Percentiles rank a stretch among this genome's conserved stretches.
Evolutionary conservation across 768 basidiomycete species (phyloP).

Genomic region (Russula vinacea): DNA sequence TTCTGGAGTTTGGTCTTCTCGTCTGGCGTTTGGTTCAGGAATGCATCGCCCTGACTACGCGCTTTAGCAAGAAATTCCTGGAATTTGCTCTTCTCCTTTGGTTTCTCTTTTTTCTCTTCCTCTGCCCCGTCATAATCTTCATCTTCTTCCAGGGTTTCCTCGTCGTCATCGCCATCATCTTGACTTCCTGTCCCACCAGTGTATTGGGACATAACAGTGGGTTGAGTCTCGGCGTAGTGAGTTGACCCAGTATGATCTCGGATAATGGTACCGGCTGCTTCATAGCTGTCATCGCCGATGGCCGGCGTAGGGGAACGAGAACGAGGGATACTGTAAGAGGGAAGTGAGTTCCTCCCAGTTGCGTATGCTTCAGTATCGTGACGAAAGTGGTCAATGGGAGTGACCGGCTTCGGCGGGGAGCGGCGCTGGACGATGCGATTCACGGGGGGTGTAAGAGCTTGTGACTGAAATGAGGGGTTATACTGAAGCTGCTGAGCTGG

Average conservation of each 20-base stretch:
- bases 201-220: slow-evolving; percentile 11
- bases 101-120: slow-evolving; percentile 30
- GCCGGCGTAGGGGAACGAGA: slow-evolving; percentile 78
- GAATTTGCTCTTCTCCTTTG: slow-evolving; percentile 20
- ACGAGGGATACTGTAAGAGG: slow-evolving; percentile 50
- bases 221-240: slow-evolving; percentile 12
- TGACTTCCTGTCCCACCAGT: slow-evolving; percentile 8
- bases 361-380: slow-evolving; percentile 68
- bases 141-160: slow-evolving; percentile 20
- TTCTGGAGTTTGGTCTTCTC: slow-evolving; percentile 27
- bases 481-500: slow-evolving; percentile 10
- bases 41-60: slow-evolving; percentile 10
- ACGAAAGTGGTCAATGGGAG: slow-evolving; percentile 55
- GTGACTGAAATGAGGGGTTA: slow-evolving; percentile 10
- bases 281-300: slow-evolving; percentile 69
- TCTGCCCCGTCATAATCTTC: slow-evolving; percentile 28
- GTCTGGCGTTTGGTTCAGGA: slow-evolving; percentile 40
- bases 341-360: slow-evolving; percentile 54
- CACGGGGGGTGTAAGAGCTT: slow-evolving; percentile 23
- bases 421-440: slow-evolving; percentile 22
- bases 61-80: slow-evolving; percentile 16
- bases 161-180: background rate
- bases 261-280: slow-evolving; percentile 53
- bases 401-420: slow-evolving; percentile 29
- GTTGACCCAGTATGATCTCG: slow-evolving; percentile 49